Evolutionary conservation across 2,329 filamentous ascomycete genomes (phyloP).

Genomic region (Diplodia seriata): DNA sequence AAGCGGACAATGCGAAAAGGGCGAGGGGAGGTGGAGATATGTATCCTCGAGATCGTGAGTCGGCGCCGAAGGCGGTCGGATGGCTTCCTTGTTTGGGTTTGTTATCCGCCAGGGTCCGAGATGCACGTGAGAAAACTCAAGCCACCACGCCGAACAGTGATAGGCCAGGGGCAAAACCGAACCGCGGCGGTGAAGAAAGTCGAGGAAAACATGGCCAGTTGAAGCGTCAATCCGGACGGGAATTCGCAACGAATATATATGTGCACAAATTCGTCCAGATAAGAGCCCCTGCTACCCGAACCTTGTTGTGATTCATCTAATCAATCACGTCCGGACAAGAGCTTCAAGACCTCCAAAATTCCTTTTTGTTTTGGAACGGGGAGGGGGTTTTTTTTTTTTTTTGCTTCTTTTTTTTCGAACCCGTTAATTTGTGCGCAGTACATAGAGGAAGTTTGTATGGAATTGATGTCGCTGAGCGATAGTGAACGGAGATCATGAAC

Average conservation of each 20-base stretch:
- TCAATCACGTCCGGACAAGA: slow-evolving; percentile 3
- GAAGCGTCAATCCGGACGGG: no score
- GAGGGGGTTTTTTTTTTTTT: no score
- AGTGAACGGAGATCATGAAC: no score
- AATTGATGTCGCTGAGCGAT: not conserved
- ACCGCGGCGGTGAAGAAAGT: not conserved
- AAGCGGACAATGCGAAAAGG: slow-evolving; percentile 1
- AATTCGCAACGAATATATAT: no score
- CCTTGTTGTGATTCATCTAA: slow-evolving; percentile 14
- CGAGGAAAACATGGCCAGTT: not conserved
- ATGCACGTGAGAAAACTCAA: slow-evolving; percentile 7
- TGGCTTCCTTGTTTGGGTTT: slow-evolving; percentile 22
- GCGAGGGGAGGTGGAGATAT: slow-evolving; percentile 20
- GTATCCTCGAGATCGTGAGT: slow-evolving; percentile 5
- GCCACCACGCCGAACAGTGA: not conserved
- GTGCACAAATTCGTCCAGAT: no score
- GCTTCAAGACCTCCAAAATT: not conserved
- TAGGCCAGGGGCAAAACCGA: not conserved
- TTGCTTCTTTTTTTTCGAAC: no score
- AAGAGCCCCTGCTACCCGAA: no score
- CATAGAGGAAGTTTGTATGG: no score
- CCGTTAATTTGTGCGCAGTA: no score
- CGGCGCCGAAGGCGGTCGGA: slow-evolving; percentile 26
- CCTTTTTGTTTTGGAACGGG: no score
- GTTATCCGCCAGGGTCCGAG: not conserved